Percentiles rank a stretch among this genome's conserved stretches.
Conservation (phyloP, 2,329 filamentous ascomycete genomes). For the Trichoderma sp. region DNA sequence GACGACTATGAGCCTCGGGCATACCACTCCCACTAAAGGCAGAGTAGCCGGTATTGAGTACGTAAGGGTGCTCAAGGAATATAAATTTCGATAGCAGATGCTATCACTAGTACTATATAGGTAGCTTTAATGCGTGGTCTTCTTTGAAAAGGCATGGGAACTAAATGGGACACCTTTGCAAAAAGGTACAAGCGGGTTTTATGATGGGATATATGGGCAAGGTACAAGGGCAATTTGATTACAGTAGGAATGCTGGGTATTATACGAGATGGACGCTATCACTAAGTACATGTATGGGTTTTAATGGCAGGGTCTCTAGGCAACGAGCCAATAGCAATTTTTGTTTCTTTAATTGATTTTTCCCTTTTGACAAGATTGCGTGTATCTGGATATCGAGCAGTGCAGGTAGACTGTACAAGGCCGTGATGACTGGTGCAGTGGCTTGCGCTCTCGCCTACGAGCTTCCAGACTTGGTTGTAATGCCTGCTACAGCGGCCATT, state of each 20-base stretch:
- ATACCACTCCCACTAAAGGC: background rate
- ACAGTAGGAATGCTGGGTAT: background rate
- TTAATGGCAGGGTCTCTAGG: background rate
- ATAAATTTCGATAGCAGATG: background rate
- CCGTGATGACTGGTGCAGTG: background rate
- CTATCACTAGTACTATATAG: background rate
- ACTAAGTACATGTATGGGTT: background rate
- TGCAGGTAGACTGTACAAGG: background rate
- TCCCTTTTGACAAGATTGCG: background rate
- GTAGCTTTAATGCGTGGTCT: background rate
- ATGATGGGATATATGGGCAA: background rate
- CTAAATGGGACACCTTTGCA: background rate
- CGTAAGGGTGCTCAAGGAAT: background rate
- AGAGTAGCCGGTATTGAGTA: no score
- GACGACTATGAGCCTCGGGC: slow-evolving; percentile 23
- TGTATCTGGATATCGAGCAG: no score
- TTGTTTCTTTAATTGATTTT: background rate
- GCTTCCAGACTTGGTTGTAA: no score
- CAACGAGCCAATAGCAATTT: background rate
- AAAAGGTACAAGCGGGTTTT: background rate
- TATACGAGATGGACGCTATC: background rate
- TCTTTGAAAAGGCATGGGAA: background rate
- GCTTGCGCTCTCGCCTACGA: no score
- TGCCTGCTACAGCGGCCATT: background rate
- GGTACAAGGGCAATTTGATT: background rate